Evolutionary conservation across 805 yeast species (phyloP).

Genomic region (Kodamaea restingae): DNA sequence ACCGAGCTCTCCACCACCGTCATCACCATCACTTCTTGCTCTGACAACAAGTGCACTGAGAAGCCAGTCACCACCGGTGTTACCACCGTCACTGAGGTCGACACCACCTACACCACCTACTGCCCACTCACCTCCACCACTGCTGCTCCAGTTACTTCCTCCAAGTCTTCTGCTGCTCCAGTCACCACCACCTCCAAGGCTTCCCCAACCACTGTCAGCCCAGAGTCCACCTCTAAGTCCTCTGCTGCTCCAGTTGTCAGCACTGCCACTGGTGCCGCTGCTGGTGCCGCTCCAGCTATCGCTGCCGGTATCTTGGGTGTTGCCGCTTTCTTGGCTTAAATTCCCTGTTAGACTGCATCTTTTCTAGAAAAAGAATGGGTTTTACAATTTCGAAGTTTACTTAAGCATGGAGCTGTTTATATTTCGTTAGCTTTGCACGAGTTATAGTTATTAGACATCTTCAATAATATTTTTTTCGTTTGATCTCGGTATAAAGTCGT

Average conservation of each 20-base stretch:
- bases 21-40: conserved; percentile 27
- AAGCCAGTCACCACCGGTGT: conserved; percentile 23
- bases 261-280: conserved; percentile 8
- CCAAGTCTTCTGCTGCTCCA: conserved; percentile 12
- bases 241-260: conserved; percentile 9
- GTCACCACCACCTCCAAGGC: not conserved
- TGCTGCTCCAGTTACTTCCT: conserved; percentile 9
- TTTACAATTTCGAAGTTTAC: conserved; percentile 1
- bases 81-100: conserved; percentile 19
- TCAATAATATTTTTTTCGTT: conserved; percentile 1
- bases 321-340: conserved; percentile 12
- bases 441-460: not conserved
- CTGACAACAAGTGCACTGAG: conserved; percentile 22
- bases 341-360: not conserved
- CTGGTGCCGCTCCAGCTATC: conserved; percentile 10
- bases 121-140: conserved; percentile 16
- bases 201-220: conserved; percentile 8
- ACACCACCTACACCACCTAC: conserved; percentile 23
- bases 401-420: not conserved
- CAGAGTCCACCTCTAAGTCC: conserved; percentile 9
- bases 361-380: not conserved
- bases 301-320: conserved; percentile 15
- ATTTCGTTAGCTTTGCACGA: not conserved
- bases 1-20: conserved; percentile 24
- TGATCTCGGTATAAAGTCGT: not conserved